Evolutionary conservation across 805 yeast genomes (phyloP).

Genomic region (Sungouiella blattae): DNA sequence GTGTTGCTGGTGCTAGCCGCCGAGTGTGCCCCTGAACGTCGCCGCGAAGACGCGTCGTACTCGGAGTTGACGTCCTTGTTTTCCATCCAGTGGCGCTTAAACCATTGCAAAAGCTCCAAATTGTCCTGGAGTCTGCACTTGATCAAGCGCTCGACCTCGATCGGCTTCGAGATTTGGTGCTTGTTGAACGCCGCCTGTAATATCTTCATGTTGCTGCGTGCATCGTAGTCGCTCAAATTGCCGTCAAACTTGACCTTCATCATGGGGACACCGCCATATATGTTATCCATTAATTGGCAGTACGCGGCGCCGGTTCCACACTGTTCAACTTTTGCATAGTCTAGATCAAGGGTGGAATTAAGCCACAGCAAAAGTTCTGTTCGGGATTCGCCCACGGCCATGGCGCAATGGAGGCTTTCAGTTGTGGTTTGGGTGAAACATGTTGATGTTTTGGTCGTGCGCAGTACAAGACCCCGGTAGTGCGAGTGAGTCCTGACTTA

Average conservation of each 20-base stretch:
- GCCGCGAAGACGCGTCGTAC: constrained; percentile 59
- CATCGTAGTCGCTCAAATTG: constrained; percentile 70
- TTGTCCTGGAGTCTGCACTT: constrained; percentile 93
- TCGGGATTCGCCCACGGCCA: constrained; percentile 65
- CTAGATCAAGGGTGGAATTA: constrained; percentile 62
- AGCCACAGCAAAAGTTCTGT: constrained; percentile 84
- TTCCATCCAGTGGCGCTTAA: constrained; percentile 78
- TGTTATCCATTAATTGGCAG: constrained; percentile 86
- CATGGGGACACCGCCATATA: constrained; percentile 82
- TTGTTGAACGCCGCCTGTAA: constrained; percentile 75
- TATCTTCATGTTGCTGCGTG: constrained; percentile 75
- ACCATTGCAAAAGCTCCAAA: constrained; percentile 91
- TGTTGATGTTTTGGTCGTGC: neutral
- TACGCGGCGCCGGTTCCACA: constrained; percentile 96
- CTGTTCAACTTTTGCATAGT: constrained; percentile 79
- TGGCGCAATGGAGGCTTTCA: constrained; percentile 1
- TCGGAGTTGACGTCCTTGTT: constrained; percentile 55
- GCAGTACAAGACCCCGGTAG: no score
- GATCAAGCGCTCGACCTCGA: constrained; percentile 77
- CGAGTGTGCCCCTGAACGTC: constrained; percentile 9
- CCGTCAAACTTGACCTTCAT: constrained; percentile 63
- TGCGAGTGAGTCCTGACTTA: no score
- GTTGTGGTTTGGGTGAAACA: neutral
- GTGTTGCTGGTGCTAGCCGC: constrained; percentile 6
- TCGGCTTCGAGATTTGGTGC: constrained; percentile 65